Conservation (phyloP, 495 filamentous ascomycete species). For the Cenococcum geophilum region DNA sequence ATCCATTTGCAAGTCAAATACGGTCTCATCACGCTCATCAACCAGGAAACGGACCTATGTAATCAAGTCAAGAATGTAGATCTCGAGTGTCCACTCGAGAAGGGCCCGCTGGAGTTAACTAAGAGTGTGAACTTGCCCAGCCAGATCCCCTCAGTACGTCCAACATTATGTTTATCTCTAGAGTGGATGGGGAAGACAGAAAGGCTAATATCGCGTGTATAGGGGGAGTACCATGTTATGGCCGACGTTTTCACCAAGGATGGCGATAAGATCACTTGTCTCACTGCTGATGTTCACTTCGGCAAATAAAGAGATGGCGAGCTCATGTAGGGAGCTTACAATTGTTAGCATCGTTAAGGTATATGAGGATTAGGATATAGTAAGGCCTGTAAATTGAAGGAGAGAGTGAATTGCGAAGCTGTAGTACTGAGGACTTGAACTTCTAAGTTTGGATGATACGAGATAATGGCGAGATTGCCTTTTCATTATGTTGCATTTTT, state of each 20-base stretch:
- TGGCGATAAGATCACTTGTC: constrained; percentile 68
- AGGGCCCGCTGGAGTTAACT: constrained; percentile 61
- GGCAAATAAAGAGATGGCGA: constrained; percentile 3
- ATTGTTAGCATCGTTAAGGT: background rate
- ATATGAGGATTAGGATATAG: background rate
- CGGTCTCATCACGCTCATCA: constrained; percentile 83
- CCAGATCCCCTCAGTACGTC: constrained; percentile 80
- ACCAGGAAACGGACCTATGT: constrained; percentile 72
- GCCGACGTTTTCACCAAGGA: constrained; percentile 76
- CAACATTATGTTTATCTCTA: background rate
- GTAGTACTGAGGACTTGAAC: too few relatives aligned
- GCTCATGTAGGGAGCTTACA: too few relatives aligned
- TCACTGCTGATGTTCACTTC: constrained; percentile 63
- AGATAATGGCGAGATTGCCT: background rate
- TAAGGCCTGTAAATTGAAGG: background rate
- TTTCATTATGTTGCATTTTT: background rate
- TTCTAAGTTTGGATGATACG: too few relatives aligned
- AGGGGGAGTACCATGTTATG: constrained; percentile 85
- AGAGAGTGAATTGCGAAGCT: too few relatives aligned
- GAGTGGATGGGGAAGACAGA: background rate
- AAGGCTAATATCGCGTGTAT: constrained; percentile 17
- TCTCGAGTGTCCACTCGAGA: constrained; percentile 77
- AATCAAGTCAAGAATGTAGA: constrained; percentile 83
- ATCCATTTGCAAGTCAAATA: constrained; percentile 85
- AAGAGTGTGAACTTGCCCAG: constrained; percentile 82